phyloP scores from a whole-genome alignment of 441 rosid genomes.

The Manihot esculenta region DNA sequence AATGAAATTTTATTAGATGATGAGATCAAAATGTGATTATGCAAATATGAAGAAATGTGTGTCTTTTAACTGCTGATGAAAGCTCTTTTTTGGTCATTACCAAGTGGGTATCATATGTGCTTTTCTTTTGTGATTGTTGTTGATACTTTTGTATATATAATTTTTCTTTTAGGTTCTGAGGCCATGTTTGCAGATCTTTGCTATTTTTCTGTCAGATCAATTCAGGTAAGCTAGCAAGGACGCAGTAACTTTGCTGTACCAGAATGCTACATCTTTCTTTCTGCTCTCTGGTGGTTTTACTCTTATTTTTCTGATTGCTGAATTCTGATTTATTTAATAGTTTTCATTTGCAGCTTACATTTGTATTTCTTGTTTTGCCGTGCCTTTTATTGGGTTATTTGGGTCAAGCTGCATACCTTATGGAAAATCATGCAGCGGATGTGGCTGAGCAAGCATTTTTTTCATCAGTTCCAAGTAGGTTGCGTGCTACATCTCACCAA shows the following conservation, averaged over 20 bases:
- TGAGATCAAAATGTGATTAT: neutral
- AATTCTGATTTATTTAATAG: conserved; percentile 39
- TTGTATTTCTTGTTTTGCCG: conserved; percentile 90
- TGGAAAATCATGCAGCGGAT: conserved; percentile 50
- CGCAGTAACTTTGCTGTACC: conserved; percentile 20
- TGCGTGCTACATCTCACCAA: conserved; percentile 19
- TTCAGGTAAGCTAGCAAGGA: conserved; percentile 64
- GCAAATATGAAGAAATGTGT: conserved; percentile 2
- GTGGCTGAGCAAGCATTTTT: conserved; percentile 69
- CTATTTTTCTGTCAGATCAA: conserved; percentile 91
- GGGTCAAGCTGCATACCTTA: conserved; percentile 98
- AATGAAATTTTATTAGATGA: neutral
- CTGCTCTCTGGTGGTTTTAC: conserved; percentile 13
- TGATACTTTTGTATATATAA: conserved; percentile 11
- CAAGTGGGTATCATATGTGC: conserved; percentile 3
- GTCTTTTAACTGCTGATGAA: conserved; percentile 1
- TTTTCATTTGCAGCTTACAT: conserved; percentile 85
- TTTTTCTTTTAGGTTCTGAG: conserved; percentile 69
- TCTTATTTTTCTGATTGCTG: conserved; percentile 18
- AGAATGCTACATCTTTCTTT: neutral
- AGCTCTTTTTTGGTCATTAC: neutral
- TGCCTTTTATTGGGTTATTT: conserved; percentile 94
- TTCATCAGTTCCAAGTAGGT: conserved; percentile 88
- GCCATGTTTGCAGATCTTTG: conserved; percentile 99
- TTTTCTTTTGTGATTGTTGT: conserved; percentile 5